phyloP scores from a whole-genome alignment of 495 filamentous ascomycete species.

The Penicillium robsamsonii region DNA sequence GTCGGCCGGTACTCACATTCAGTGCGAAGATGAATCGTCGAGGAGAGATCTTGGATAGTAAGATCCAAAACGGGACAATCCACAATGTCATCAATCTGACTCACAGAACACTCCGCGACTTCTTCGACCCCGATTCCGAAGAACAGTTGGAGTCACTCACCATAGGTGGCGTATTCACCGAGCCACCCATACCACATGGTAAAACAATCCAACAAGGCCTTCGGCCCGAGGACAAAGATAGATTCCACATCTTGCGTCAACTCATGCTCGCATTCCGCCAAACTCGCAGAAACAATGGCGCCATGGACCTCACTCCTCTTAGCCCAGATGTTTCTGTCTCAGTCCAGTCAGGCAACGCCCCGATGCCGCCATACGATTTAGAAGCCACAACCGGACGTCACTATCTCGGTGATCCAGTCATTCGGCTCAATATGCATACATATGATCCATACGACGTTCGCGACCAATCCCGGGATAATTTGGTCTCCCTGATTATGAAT shows the following conservation, averaged over 20 bases:
- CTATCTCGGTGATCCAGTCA: slow-evolving; percentile 54
- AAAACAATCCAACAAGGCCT: slow-evolving; percentile 24
- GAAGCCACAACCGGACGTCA: slow-evolving; percentile 32
- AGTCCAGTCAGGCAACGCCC: slow-evolving; percentile 28
- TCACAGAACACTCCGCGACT: slow-evolving; percentile 50
- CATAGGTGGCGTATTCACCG: slow-evolving; percentile 41
- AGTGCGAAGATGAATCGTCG: slow-evolving; percentile 66
- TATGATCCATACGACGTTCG: slow-evolving; percentile 41
- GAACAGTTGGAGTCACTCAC: slow-evolving; percentile 18
- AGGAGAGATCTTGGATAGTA: slow-evolving; percentile 66
- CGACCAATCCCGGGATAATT: slow-evolving; percentile 36
- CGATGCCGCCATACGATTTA: slow-evolving; percentile 30
- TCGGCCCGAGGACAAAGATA: slow-evolving; percentile 37
- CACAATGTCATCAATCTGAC: slow-evolving; percentile 74
- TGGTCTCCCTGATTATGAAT: slow-evolving; percentile 71
- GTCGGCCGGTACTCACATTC: slow-evolving; percentile 76
- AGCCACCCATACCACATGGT: slow-evolving; percentile 4
- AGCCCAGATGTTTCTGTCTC: slow-evolving; percentile 28
- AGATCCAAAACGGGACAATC: slow-evolving; percentile 68
- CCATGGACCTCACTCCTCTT: slow-evolving; percentile 33
- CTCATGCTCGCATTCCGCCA: slow-evolving; percentile 44
- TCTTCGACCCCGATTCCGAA: slow-evolving; percentile 41
- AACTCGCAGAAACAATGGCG: slow-evolving; percentile 39
- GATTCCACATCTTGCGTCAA: slow-evolving; percentile 39
- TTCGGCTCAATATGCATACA: slow-evolving; percentile 35